A percentile compares a stretch with the other conserved stretches of the same genome.
phyloP scores from a whole-genome alignment of 441 rosid species.

The Erodium chrysanthum region DNA sequence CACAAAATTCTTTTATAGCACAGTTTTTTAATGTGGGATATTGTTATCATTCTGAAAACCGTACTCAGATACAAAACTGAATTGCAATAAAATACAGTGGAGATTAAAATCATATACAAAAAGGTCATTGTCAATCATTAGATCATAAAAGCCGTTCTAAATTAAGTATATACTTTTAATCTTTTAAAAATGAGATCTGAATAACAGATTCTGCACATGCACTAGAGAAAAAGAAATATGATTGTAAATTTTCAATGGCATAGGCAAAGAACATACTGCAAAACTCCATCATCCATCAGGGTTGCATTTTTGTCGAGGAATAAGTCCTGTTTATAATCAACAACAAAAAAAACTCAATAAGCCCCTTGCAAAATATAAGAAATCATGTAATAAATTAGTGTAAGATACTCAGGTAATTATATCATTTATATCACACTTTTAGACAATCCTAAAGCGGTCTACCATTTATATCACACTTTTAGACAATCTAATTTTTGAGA shows the following conservation, averaged over 20 bases:
- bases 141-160: not conserved
- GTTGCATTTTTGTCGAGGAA: constrained; percentile 47
- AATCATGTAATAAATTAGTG: too few species aligned
- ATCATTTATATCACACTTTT: not conserved
- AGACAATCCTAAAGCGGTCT: not conserved
- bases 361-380: not conserved
- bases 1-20: not conserved
- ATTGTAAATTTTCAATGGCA: not conserved
- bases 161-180: not conserved
- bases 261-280: constrained; percentile 36
- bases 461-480: not conserved
- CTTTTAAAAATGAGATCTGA: not conserved
- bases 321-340: constrained; percentile 43
- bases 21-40: not conserved
- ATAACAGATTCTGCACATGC: not conserved
- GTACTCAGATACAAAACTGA: not conserved
- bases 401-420: too few species aligned
- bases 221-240: not conserved
- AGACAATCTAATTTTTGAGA: not conserved
- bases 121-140: constrained; percentile 1
- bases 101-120: not conserved
- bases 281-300: constrained; percentile 33
- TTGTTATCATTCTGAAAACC: not conserved
- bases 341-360: constrained; percentile 16
- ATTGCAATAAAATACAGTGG: not conserved